Evolutionary conservation across 306 rosid genomes (phyloP).

Genomic region (Herpetospermum pedunculosum): DNA sequence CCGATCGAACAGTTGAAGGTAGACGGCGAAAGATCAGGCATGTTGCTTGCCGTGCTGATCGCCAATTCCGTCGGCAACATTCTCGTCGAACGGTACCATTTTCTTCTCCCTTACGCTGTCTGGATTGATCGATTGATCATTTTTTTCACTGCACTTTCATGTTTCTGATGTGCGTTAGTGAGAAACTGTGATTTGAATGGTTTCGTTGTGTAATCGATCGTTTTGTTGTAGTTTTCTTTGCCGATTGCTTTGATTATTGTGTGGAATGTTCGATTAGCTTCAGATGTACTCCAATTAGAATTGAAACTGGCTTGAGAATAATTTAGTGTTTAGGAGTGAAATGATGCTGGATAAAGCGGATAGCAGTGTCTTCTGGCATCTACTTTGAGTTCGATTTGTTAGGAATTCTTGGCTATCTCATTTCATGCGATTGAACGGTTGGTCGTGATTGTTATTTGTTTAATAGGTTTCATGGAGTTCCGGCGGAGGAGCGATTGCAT

Average conservation of each 20-base stretch:
- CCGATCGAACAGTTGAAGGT: slow-evolving; percentile 4
- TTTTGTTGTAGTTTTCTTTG: not conserved
- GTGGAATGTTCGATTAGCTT: not conserved
- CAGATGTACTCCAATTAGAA: not conserved
- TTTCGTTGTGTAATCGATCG: not conserved
- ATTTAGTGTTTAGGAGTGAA: not conserved
- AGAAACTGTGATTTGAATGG: not conserved
- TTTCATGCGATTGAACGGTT: not conserved
- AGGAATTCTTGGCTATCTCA: not conserved
- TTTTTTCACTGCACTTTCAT: slow-evolving; percentile 14
- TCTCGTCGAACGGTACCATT: slow-evolving; percentile 60
- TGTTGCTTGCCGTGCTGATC: slow-evolving; percentile 63
- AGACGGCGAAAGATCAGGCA: not conserved
- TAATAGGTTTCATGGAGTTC: slow-evolving; percentile 87
- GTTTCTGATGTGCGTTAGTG: slow-evolving; percentile 19
- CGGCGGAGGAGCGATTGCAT: slow-evolving; percentile 82
- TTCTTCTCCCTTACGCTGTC: not conserved
- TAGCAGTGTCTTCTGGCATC: not conserved
- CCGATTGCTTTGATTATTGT: not conserved
- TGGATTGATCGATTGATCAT: not conserved
- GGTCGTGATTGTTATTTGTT: not conserved
- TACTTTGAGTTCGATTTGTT: not conserved
- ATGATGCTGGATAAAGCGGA: not conserved
- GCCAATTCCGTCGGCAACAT: slow-evolving; percentile 73
- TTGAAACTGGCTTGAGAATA: not conserved